Base-by-base conservation (phyloP, 2,329 filamentous ascomycete species). In the Cytospora leucostoma region DNA sequence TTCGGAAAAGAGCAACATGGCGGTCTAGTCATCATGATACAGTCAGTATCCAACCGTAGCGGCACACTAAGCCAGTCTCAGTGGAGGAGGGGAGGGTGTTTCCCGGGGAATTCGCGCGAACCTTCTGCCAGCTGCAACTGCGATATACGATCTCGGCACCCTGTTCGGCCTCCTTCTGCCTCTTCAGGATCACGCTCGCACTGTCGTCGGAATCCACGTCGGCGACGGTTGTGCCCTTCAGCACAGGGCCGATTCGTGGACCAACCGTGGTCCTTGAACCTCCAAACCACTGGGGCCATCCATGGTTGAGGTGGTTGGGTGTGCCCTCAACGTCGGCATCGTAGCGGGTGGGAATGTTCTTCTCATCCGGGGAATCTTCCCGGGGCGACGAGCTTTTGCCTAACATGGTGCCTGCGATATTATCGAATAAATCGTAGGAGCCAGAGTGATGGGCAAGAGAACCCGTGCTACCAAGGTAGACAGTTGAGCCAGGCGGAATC, bases 61-160 rank as follows among this genome's bases (percentile, higher is more conserved):
- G 19, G 15, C 13, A 13, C 2, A 17, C 44, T 27, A 27, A 27
- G 27, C 27, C 21, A 27, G 4, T 15, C 3, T 17, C 27, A n/a
- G 15, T 1, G 38, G 34, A 17, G 61, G 65, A 65, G 47, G 64
- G 52, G 65, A 10, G 1, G 13, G n/a, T n/a, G 50, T 7, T 7
- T 55, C 68, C 44, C 56, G 55, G 60, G 62, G 38, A 55, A 65
- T 34, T 38, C 35, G 49, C 21, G 71, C 76, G 60, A 68, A 88
- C 87, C 83, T 97, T 97, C 72, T 91, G 89, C 93, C 93, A 97
- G 69, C 89, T 93, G 78, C 93, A 97, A 47, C 93, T 96, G 65
- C 93, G 84, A 74, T 97, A 97, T 78, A 96, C 88, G 76, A 97
- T 97, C 12, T 88, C 86, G 75, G 90, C 88, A 58, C 86, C 88